Evolutionary conservation across 2,329 filamentous ascomycete species (phyloP), one percentile per base, ranked within the genome.

Genomic region (Aspergillus pseudoglaucus): DNA sequence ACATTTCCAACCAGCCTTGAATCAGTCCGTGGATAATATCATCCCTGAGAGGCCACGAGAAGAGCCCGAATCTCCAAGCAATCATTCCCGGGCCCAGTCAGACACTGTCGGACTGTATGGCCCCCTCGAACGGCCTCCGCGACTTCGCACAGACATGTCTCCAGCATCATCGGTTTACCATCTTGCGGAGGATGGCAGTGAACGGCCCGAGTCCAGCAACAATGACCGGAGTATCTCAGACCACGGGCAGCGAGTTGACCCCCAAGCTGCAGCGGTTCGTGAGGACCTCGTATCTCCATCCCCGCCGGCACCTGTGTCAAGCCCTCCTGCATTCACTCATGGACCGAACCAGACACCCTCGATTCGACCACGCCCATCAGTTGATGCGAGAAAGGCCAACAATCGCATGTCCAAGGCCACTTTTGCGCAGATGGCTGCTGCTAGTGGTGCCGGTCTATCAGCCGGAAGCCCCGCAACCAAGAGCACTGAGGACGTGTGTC

Each of bases 401-500:
- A 90, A 85, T 57, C 84, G 89, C 18, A 83, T 97, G 65, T 95
- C 93, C 22, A 80, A 78, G 56, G 83, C 83, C 1, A 97, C 91
- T 1, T 75, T 96, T 41, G 79, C 84, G 40, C 89, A 96, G 63
- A 76, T 97, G 63, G 82, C 82, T 27, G 85, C 84, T 55, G 86
- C 57, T 12, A 20, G 37, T 18, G 18, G 18, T 39, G n/a, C 85
- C 5, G 17, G 37, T 22, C 18, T 37, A 37, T 8, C 9, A 18
- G 33, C 33, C 6, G n/a, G n/a, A 17, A 3, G 33, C 4, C 6
- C 33, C 33, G 8, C 33, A n/a, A 35, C 33, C 33, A 35, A 35
- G 14, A 35, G 33, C 33, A 35, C 14, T 6, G 33, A 35, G 15
- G 15, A 17, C 15, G 17, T 35, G 33, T 6, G 33, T 6, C 33